A percentile compares a stretch with the other conserved stretches of the same genome.
Evolutionary conservation across 768 basidiomycete species (phyloP).

Genomic region (Brasilioporus rufonigricans): DNA sequence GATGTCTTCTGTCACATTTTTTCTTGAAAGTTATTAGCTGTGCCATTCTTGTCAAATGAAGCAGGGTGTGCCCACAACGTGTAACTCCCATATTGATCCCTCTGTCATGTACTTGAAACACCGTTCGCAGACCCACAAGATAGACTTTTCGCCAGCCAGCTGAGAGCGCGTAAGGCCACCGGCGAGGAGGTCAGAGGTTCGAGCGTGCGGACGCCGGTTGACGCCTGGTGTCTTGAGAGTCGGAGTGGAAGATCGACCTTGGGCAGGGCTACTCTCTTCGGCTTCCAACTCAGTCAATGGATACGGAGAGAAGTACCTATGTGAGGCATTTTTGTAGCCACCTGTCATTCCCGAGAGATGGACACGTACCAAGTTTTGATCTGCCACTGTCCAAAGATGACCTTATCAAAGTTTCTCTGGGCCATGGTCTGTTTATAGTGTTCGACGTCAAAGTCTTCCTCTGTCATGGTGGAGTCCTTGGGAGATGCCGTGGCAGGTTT

Average conservation of each 20-base stretch:
- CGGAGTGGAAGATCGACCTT: conserved; percentile 24
- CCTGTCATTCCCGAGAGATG: not conserved
- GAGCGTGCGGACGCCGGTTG: conserved; percentile 60
- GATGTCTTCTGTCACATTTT: conserved; percentile 63
- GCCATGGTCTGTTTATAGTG: conserved; percentile 66
- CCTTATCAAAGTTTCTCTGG: conserved; percentile 82
- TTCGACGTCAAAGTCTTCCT: conserved; percentile 68
- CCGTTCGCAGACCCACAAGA: conserved; percentile 82
- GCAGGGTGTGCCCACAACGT: conserved; percentile 45
- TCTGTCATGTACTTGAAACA: conserved; percentile 98
- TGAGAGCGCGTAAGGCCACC: conserved; percentile 55
- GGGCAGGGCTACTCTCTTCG: conserved; percentile 41
- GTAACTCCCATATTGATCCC: conserved; percentile 65
- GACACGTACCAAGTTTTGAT: conserved; percentile 81
- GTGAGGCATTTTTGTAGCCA: not conserved
- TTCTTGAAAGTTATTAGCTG: conserved; percentile 43
- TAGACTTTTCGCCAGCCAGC: conserved; percentile 44
- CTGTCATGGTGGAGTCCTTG: conserved; percentile 48
- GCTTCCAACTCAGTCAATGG: conserved; percentile 69
- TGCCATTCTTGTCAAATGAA: conserved; percentile 3
- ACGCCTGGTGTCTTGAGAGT: conserved; percentile 49
- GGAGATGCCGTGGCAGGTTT: conserved; percentile 14
- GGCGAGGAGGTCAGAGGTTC: conserved; percentile 71
- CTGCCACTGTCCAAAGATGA: conserved; percentile 81
- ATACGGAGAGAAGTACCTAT: conserved; percentile 93